Evolutionary conservation across 495 filamentous ascomycete genomes (phyloP).

Genomic region (Pseudoneurospora amorphoporcata): DNA sequence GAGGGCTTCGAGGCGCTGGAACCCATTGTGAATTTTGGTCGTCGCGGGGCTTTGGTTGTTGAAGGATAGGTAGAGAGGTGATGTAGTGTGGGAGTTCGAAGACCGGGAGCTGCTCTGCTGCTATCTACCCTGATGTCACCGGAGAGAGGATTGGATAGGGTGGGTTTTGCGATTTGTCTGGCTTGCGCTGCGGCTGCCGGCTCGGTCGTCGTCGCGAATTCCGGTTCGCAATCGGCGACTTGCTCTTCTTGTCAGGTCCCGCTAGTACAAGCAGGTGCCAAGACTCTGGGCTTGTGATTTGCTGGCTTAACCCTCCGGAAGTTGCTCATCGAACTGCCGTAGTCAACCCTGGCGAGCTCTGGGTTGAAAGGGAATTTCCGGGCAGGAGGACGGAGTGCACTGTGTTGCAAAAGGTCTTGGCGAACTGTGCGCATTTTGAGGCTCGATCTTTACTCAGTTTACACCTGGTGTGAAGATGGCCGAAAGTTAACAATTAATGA

Average conservation of each 20-base stretch:
- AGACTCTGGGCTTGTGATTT: neutral
- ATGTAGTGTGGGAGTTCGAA: neutral
- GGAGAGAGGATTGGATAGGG: neutral
- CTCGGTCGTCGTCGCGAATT: neutral
- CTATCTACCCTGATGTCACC: neutral
- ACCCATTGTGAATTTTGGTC: constrained; percentile 28
- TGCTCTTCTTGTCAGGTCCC: neutral
- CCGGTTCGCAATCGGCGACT: neutral
- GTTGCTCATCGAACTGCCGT: neutral
- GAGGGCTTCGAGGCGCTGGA: constrained; percentile 40
- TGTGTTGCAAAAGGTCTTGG: neutral
- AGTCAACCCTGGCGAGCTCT: neutral
- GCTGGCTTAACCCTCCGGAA: neutral
- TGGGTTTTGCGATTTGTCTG: neutral
- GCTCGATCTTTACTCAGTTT: neutral
- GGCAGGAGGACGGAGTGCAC: neutral
- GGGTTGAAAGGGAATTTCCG: neutral
- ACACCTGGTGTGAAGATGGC: neutral
- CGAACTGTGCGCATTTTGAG: neutral
- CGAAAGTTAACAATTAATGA: neutral
- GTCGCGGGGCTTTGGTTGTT: neutral
- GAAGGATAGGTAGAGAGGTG: neutral
- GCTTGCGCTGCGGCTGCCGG: neutral
- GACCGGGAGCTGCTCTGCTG: neutral
- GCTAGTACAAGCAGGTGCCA: neutral